Conservation (phyloP, 2,329 filamentous ascomycete species). For the Aureobasidium sp. region DNA sequence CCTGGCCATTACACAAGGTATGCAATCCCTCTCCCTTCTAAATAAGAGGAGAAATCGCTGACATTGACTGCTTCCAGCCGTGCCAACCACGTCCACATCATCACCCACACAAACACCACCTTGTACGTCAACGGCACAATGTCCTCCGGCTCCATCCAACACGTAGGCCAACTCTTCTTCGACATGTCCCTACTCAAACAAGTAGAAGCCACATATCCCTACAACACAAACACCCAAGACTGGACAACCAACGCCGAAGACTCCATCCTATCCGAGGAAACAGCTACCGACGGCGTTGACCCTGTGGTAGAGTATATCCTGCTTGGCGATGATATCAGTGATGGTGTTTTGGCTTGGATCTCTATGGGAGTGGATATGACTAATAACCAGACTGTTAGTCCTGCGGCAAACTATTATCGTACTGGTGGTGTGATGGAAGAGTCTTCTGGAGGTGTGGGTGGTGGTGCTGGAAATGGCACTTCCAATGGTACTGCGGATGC, state of each 20-base stretch:
- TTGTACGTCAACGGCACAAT: constrained; percentile 46
- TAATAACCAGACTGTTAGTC: no score
- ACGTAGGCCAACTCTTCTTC: constrained; percentile 60
- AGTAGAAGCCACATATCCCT: constrained; percentile 44
- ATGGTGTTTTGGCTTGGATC: constrained; percentile 51
- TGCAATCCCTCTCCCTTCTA: no score
- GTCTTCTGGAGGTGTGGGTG: no score
- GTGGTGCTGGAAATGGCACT: no score
- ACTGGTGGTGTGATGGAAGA: no score
- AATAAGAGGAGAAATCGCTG: no score
- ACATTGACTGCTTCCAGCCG: constrained; percentile 20
- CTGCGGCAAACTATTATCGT: no score
- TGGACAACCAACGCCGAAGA: constrained; percentile 49
- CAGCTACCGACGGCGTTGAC: constrained; percentile 36
- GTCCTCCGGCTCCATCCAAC: background rate
- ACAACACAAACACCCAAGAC: constrained; percentile 36
- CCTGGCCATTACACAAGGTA: constrained; percentile 36
- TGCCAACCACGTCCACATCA: constrained; percentile 37
- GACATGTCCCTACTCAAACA: constrained; percentile 49
- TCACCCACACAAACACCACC: constrained; percentile 32
- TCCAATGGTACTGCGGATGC: no score
- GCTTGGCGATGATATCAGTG: constrained; percentile 46
- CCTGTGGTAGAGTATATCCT: constrained; percentile 53
- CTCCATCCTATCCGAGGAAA: constrained; percentile 39
- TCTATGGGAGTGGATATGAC: constrained; percentile 21